Evolutionary conservation across 176 grass and related monocot species (phyloP).

Genomic region (Aegilops umbellulata): DNA sequence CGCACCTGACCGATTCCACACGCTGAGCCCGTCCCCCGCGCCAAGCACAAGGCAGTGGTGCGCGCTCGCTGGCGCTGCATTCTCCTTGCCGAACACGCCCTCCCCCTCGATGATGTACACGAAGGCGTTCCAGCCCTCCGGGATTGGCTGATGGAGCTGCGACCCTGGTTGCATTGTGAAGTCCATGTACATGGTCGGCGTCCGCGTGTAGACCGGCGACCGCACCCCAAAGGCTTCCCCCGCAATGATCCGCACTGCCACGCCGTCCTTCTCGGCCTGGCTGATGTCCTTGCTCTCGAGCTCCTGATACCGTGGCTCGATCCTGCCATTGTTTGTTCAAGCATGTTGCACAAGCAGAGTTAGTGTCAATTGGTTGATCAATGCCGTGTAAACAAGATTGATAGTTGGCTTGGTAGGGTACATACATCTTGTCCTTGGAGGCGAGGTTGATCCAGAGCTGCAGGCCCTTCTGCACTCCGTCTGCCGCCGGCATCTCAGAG

Average conservation of each 20-base stretch:
- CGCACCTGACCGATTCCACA: slow-evolving; percentile 51
- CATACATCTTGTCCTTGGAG: slow-evolving; percentile 82
- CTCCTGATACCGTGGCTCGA: slow-evolving; percentile 81
- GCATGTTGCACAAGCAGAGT: background rate
- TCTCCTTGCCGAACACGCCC: slow-evolving; percentile 58
- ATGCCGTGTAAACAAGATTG: too few species aligned
- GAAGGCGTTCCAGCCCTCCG: slow-evolving; percentile 73
- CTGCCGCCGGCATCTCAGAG: slow-evolving; percentile 71
- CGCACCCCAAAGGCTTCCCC: slow-evolving; percentile 51
- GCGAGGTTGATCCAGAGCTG: slow-evolving; percentile 96
- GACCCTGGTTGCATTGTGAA: slow-evolving; percentile 61
- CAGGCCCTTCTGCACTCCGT: slow-evolving; percentile 63
- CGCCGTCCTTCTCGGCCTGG: slow-evolving; percentile 53
- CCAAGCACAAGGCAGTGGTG: slow-evolving; percentile 70
- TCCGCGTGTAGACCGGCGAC: slow-evolving; percentile 53
- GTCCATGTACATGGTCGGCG: slow-evolving; percentile 59
- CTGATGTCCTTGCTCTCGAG: slow-evolving; percentile 72
- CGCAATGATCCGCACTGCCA: slow-evolving; percentile 26
- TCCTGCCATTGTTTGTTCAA: slow-evolving; percentile 37
- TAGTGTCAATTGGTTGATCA: background rate
- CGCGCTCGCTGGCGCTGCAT: background rate
- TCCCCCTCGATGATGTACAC: slow-evolving; percentile 79
- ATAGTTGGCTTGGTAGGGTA: background rate
- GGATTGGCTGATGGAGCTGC: slow-evolving; percentile 53
- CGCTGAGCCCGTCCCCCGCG: slow-evolving; percentile 57